Conservation (phyloP, 2,329 filamentous ascomycete genomes). For the Malbranchea zuffiana region DNA sequence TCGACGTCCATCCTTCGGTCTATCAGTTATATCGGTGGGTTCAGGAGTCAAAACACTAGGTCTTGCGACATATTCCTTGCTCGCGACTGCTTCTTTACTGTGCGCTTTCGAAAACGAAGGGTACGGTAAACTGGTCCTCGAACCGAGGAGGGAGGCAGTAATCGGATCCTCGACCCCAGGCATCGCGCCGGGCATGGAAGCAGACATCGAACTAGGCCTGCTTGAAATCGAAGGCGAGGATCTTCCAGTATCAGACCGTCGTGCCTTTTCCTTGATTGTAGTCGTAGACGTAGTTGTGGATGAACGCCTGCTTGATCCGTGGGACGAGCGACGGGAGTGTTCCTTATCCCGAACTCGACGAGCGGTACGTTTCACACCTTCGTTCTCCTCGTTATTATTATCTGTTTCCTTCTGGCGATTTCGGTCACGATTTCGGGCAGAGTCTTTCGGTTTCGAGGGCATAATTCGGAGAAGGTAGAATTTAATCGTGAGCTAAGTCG, state of each 20-base stretch:
- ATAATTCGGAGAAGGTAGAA: constrained; percentile 20
- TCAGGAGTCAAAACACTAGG: constrained; percentile 54
- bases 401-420: constrained; percentile 21
- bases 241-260: constrained; percentile 18
- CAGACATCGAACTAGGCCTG: constrained; percentile 10
- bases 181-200: constrained; percentile 16
- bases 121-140: constrained; percentile 53
- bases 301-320: constrained; percentile 16
- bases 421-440: constrained; percentile 27
- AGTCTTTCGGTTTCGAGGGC: constrained; percentile 30
- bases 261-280: constrained; percentile 6
- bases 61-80: constrained; percentile 41
- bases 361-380: constrained; percentile 8
- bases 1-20: constrained; percentile 14
- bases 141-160: constrained; percentile 31
- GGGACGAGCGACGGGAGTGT: constrained; percentile 23
- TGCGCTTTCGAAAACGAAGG: constrained; percentile 80
- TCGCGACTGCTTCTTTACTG: constrained; percentile 73
- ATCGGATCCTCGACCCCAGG: constrained; percentile 10
- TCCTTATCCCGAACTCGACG: constrained; percentile 7
- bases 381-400: constrained; percentile 14
- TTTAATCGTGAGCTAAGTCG: not conserved
- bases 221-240: constrained; percentile 18
- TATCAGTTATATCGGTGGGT: constrained; percentile 51
- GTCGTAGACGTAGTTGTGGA: constrained; percentile 7